Percentiles rank a stretch among this genome's conserved stretches.
phyloP scores from a whole-genome alignment of 345 rosid species.

The Eucalyptus globulus region DNA sequence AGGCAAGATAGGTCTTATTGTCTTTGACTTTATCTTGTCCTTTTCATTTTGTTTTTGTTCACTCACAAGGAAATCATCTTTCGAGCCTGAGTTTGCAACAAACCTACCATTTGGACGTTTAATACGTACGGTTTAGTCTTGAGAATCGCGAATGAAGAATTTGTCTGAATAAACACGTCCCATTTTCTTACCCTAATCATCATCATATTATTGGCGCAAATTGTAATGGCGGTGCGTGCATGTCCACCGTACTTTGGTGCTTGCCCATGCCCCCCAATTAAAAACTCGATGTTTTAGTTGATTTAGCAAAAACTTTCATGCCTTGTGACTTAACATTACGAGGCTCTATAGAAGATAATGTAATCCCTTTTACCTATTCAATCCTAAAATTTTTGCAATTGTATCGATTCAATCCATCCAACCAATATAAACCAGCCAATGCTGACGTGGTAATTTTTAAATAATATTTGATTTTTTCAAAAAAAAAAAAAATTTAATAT shows the following conservation, averaged over 20 bases:
- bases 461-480: too few species aligned
- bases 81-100: accelerated
- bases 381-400: too few species aligned
- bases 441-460: too few species aligned
- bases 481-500: too few species aligned
- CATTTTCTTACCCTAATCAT: background rate
- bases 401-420: too few species aligned
- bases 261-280: background rate
- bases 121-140: background rate
- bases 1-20: background rate
- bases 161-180: background rate
- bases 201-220: background rate
- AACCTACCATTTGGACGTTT: background rate
- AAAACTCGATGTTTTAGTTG: too few species aligned
- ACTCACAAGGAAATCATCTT: background rate
- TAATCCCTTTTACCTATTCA: too few species aligned
- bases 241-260: background rate
- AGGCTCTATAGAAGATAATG: too few species aligned
- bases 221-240: background rate
- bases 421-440: accelerated
- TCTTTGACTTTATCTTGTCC: background rate
- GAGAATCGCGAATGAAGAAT: background rate
- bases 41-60: background rate
- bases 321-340: too few species aligned
- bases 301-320: too few species aligned